Conservation (phyloP, 1,139 yeast genomes). For the Suhomyces coccinellae region DNA sequence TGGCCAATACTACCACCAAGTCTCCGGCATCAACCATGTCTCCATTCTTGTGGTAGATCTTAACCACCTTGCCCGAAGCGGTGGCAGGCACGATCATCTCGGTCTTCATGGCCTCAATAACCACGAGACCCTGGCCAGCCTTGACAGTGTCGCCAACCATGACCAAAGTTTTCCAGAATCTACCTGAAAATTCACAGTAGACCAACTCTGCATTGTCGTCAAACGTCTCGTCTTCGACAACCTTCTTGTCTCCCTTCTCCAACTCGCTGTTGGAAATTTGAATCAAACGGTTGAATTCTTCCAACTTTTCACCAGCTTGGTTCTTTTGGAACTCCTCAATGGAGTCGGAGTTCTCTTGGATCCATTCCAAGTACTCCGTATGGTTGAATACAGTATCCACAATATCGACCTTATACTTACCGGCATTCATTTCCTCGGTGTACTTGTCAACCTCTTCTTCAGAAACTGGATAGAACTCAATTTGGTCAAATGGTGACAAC, state of each 20-base stretch:
- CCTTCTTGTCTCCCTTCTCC: conserved; percentile 46
- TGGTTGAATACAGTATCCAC: conserved; percentile 82
- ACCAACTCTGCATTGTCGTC: conserved; percentile 79
- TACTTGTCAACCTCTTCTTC: conserved; percentile 76
- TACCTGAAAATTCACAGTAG: conserved; percentile 91
- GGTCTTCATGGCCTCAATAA: conserved; percentile 97
- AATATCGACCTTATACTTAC: conserved; percentile 73
- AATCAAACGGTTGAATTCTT: conserved; percentile 79
- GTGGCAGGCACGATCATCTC: conserved; percentile 88
- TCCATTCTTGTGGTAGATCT: conserved; percentile 79
- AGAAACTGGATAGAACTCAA: conserved; percentile 87
- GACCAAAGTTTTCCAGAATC: conserved; percentile 94
- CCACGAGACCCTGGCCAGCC: conserved; percentile 77
- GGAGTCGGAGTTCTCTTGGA: conserved; percentile 67
- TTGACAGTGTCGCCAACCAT: conserved; percentile 75
- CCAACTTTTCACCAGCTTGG: conserved; percentile 79
- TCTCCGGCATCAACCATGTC: conserved; percentile 98
- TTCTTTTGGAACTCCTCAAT: conserved; percentile 67
- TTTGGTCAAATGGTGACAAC: conserved; percentile 86
- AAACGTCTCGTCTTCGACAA: conserved; percentile 50
- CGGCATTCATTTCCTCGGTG: conserved; percentile 77
- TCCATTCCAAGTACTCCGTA: conserved; percentile 74
- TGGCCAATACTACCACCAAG: conserved; percentile 71
- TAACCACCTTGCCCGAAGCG: conserved; percentile 70
- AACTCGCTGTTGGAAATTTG: conserved; percentile 82